These are phyloP conservation scores for Blumeria hordei DNA, from an alignment of 2,329 filamentous ascomycete genomes.

Conservation along the genomic window DNA sequence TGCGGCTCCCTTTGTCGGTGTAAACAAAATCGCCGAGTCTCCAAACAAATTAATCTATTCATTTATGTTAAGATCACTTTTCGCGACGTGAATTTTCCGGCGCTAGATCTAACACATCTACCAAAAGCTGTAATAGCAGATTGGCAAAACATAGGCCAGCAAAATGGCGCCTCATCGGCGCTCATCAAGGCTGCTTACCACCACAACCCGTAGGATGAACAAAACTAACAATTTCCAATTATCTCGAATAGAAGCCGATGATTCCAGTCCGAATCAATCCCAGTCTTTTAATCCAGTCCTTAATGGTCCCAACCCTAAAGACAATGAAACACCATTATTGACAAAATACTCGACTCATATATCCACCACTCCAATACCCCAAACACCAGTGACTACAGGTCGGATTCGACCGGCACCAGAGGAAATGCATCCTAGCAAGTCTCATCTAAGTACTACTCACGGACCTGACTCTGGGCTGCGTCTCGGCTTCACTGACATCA, in stretches of 20 bases:
- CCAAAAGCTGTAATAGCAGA: too few species aligned
- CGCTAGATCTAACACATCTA: too few species aligned
- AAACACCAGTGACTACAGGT: slow-evolving; percentile 38
- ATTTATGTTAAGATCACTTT: too few species aligned
- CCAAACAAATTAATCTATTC: too few species aligned
- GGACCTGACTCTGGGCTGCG: slow-evolving; percentile 57
- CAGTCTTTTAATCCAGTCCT: slow-evolving; percentile 6
- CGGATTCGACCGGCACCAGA: slow-evolving; percentile 44
- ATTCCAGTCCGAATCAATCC: slow-evolving; percentile 1
- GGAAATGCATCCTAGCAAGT: slow-evolving; percentile 82
- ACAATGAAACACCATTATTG: slow-evolving; percentile 10
- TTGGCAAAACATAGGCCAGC: too few species aligned
- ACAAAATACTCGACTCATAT: slow-evolving; percentile 9
- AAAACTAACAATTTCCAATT: neutral
- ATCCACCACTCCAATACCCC: slow-evolving; percentile 6
- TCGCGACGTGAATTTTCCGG: too few species aligned
- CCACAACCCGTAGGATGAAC: slow-evolving; percentile 13
- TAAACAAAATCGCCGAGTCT: too few species aligned
- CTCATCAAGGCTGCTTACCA: slow-evolving; percentile 12
- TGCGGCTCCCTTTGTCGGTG: too few species aligned
- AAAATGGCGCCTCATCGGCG: slow-evolving; percentile 12
- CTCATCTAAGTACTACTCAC: slow-evolving; percentile 49
- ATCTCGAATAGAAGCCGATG: neutral
- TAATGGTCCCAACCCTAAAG: slow-evolving; percentile 12
- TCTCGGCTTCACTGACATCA: slow-evolving; percentile 58